Base-by-base conservation (phyloP, 2,329 filamentous ascomycete genomes). In the Beauveria varroae region DNA sequence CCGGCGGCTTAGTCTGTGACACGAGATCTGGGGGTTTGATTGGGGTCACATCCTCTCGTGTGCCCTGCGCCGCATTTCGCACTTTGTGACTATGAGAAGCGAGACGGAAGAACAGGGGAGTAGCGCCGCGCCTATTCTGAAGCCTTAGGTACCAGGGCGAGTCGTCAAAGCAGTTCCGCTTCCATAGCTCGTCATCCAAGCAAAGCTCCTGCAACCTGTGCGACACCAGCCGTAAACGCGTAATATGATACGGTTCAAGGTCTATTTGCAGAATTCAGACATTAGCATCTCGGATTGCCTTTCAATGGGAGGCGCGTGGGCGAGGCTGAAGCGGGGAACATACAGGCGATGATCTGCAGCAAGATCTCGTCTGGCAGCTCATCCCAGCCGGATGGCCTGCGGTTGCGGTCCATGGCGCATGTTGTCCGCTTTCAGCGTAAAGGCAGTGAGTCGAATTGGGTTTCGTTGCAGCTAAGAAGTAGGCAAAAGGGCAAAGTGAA, bases 111-210 rank as follows among this genome's bases (percentile, higher is more conserved):
- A 53, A 22, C 7, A n/a, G n/a, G 8, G 49, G 49, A 34, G 40
- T 8, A 18, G 58, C 44, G 20, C 16, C 18, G 20, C 58, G 58
- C 41, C 58, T 5, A 51, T 12, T 22, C 22, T 79, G 80, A 26
- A 90, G 81, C n/a, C 79, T 76, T 37, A 84, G 80, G 68, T 88
- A 83, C 71, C 87, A 87, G 40, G 79, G 72, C 18, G 90, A 93
- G 62, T 86, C 78, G 41, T 86, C 80, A 71, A 95, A 91, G 71
- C 89, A 93, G 69, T 87, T 80, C 3, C 81, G 75, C 64, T 88
- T 88, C 93, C 93, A 97, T 41, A 93, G 77, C 44, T 79, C 82
- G 67, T 89, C 83, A 70, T 96, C 91, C 61, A 91, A 86, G 44
- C 85, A 87, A 47, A 95, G 78, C 34, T 77, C 73, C 30, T 87